Evolutionary conservation across 2,329 filamentous ascomycete species (phyloP).

Genomic region (Pseudocercospora macadamiae): DNA sequence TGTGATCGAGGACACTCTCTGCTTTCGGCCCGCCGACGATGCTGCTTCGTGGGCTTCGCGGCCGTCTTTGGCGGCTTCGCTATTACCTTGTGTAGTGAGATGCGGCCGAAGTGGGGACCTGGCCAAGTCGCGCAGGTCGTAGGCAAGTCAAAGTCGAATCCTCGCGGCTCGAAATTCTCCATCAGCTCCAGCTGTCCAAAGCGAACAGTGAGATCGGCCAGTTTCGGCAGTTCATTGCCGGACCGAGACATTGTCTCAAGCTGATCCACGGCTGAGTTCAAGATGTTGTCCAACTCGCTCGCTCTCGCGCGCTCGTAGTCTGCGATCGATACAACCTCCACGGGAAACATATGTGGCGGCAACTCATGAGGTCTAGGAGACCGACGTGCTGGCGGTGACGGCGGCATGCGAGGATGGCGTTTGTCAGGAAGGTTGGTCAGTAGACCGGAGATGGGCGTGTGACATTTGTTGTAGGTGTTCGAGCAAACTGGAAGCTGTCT

Average conservation of each 20-base stretch:
- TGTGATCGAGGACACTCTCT: neutral
- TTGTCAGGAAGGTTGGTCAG: neutral
- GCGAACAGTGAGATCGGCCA: constrained; percentile 17
- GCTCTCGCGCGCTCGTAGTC: constrained; percentile 22
- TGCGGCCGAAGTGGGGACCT: constrained; percentile 19
- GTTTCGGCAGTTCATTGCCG: constrained; percentile 5
- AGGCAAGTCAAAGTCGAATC: constrained; percentile 25
- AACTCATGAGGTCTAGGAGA: neutral
- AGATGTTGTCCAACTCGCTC: constrained; percentile 13
- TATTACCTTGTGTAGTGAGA: constrained; percentile 24
- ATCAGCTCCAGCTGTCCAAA: constrained; percentile 19
- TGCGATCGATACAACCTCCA: constrained; percentile 23
- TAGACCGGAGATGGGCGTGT: neutral
- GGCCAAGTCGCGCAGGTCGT: constrained; percentile 23
- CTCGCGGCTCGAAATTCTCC: neutral
- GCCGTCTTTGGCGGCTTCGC: constrained; percentile 12
- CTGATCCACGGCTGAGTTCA: constrained; percentile 25
- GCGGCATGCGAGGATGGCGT: constrained; percentile 9
- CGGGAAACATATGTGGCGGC: neutral
- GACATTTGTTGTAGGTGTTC: constrained; percentile 3
- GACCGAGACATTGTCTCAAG: constrained; percentile 22
- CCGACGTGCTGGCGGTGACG: neutral
- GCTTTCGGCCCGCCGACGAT: constrained; percentile 3
- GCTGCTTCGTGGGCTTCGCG: constrained; percentile 13
- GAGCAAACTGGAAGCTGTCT: constrained; percentile 4